phyloP scores from a whole-genome alignment of 1,284 basidiomycete species.

The Gomphus bonarii region DNA sequence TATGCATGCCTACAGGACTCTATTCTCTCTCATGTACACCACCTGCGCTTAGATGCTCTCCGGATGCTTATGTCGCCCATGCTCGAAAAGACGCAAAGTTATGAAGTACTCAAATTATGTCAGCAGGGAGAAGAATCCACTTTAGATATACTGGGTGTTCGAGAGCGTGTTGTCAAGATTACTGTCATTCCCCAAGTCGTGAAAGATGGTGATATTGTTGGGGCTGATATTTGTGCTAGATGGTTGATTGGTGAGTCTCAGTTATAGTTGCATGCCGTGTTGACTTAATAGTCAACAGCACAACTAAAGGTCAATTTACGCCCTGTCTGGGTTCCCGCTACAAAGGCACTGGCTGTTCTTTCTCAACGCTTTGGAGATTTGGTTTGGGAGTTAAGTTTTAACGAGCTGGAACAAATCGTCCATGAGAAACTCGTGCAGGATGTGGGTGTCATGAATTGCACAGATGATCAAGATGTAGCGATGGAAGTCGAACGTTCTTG shows the following conservation, averaged over 20 bases:
- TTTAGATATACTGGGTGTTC: conserved; percentile 66
- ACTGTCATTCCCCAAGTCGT: conserved; percentile 46
- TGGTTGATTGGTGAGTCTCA: conserved; percentile 53
- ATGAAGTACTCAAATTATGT: conserved; percentile 51
- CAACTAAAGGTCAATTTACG: conserved; percentile 89
- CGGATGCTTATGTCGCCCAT: conserved; percentile 42
- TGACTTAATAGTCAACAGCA: conserved; percentile 27
- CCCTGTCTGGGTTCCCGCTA: conserved; percentile 81
- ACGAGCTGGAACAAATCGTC: conserved; percentile 34
- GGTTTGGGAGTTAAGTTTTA: conserved; percentile 66
- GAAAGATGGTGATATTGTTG: conserved; percentile 38
- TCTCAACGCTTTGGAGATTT: conserved; percentile 50
- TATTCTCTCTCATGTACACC: conserved; percentile 49
- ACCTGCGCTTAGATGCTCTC: conserved; percentile 43
- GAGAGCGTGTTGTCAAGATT: conserved; percentile 74
- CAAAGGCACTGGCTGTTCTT: conserved; percentile 53
- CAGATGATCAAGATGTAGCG: conserved; percentile 28
- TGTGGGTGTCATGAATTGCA: conserved; percentile 9
- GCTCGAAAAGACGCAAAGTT: conserved; percentile 28
- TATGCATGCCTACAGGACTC: conserved; percentile 36
- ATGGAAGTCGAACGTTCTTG: conserved; percentile 64
- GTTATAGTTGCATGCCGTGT: background rate
- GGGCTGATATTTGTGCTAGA: conserved; percentile 42
- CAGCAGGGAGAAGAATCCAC: conserved; percentile 66
- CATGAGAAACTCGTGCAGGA: conserved; percentile 15